A percentile compares a stretch with the other conserved stretches of the same genome.
These are phyloP conservation scores for Fusarium lateritium DNA, from an alignment of 2,329 filamentous ascomycete species.

Conservation along the genomic window DNA sequence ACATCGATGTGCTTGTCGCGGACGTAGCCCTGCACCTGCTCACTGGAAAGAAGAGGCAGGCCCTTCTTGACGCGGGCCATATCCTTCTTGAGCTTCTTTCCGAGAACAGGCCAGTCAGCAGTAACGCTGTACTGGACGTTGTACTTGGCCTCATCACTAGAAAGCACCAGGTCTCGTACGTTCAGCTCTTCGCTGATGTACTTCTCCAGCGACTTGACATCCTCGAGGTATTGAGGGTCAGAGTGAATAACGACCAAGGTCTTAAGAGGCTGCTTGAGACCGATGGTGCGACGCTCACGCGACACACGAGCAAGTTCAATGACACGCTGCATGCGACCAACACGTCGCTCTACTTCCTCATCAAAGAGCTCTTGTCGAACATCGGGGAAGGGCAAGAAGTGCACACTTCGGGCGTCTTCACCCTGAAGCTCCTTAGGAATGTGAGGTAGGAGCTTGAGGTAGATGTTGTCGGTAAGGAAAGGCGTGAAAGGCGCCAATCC, in stretches of 20 bases:
- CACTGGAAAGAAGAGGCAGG: conserved; percentile 81
- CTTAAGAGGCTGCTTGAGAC: conserved; percentile 92
- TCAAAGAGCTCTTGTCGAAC: conserved; percentile 92
- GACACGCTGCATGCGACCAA: conserved; percentile 93
- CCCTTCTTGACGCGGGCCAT: conserved; percentile 92
- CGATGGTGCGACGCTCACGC: conserved; percentile 86
- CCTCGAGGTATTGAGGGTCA: conserved; percentile 85
- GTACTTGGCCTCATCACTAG: conserved; percentile 90
- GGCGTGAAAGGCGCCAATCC: conserved; percentile 95
- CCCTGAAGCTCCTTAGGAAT: conserved; percentile 80
- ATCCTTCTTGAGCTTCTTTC: conserved; percentile 98
- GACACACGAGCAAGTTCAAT: conserved; percentile 92
- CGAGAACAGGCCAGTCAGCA: conserved; percentile 93
- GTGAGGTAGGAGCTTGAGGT: conserved; percentile 83
- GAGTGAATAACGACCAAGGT: conserved; percentile 90
- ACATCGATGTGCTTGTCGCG: conserved; percentile 81
- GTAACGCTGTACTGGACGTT: conserved; percentile 91
- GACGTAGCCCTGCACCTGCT: conserved; percentile 86
- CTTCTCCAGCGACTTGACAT: conserved; percentile 86
- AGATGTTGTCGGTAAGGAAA: conserved; percentile 96
- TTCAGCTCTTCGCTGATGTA: conserved; percentile 96
- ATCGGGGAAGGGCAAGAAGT: conserved; percentile 92
- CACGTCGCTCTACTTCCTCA: conserved; percentile 85
- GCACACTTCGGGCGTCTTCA: conserved; percentile 86
- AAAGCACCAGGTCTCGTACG: conserved; percentile 85